Percentiles rank a stretch among this genome's conserved stretches.
These are phyloP conservation scores for Nissolia schottii DNA, from an alignment of 306 rosid genomes.

Conservation along the genomic window DNA sequence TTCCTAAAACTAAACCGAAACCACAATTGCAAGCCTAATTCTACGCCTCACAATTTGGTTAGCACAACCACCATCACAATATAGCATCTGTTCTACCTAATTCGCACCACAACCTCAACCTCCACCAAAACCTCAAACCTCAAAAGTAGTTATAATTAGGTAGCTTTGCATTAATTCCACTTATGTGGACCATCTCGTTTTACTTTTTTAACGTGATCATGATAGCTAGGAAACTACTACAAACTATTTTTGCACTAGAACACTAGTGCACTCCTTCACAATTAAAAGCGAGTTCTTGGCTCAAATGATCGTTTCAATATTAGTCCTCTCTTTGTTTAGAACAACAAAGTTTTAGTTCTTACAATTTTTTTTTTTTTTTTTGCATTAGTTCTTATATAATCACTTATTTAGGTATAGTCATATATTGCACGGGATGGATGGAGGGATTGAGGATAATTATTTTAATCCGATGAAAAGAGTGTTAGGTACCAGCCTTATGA, in stretches of 20 bases:
- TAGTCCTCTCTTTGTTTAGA: no score
- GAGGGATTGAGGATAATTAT: no score
- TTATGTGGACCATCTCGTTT: not conserved
- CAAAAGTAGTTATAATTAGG: slow-evolving; percentile 14
- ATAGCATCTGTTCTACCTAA: not conserved
- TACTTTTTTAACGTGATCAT: not conserved
- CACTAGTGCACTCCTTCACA: not conserved
- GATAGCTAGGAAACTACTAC: no score
- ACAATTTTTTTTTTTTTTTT: no score
- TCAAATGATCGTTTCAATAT: not conserved
- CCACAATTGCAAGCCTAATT: slow-evolving; percentile 11
- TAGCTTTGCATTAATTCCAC: not conserved
- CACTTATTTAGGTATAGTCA: no score
- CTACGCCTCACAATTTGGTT: not conserved
- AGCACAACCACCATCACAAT: not conserved
- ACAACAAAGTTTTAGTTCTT: not conserved
- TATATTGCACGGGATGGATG: no score
- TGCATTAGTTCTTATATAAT: no score
- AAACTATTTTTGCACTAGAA: not conserved
- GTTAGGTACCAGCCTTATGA: no score
- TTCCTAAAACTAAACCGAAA: slow-evolving; percentile 18
- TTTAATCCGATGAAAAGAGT: no score
- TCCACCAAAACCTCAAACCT: not conserved
- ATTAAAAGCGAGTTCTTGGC: not conserved
- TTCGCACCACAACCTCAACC: not conserved